phyloP scores from a whole-genome alignment of 768 basidiomycete genomes.

The Mycena maculata region DNA sequence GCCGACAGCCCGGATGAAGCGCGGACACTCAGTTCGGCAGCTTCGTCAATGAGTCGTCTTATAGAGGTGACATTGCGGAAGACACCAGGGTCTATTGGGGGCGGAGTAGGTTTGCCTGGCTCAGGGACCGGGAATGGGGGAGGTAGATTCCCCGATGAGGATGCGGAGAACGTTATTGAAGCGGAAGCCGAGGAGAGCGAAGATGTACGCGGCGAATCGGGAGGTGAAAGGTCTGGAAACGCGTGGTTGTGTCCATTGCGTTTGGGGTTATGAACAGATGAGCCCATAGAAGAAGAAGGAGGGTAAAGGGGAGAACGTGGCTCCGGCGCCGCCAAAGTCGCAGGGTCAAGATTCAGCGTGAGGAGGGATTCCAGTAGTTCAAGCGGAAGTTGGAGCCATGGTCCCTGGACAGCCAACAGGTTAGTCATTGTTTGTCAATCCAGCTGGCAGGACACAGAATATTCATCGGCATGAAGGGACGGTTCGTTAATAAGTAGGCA shows the following conservation, averaged over 20 bases:
- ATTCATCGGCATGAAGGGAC: background rate
- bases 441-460: background rate
- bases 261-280: slow-evolving; percentile 36
- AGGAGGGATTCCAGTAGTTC: slow-evolving; percentile 88
- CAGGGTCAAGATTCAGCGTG: slow-evolving; percentile 80
- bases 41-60: slow-evolving; percentile 87
- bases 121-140: slow-evolving; percentile 65
- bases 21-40: slow-evolving; percentile 87
- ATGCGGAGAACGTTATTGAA: slow-evolving; percentile 33
- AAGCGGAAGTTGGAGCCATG: slow-evolving; percentile 90
- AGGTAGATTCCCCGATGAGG: slow-evolving; percentile 40
- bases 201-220: slow-evolving; percentile 55
- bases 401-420: slow-evolving; percentile 65
- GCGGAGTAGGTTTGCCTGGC: slow-evolving; percentile 78
- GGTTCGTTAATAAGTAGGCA: background rate
- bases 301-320: slow-evolving; percentile 51
- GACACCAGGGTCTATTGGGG: slow-evolving; percentile 90
- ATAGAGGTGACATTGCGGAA: slow-evolving; percentile 82
- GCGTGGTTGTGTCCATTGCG: slow-evolving; percentile 56
- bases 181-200: slow-evolving; percentile 52
- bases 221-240: slow-evolving; percentile 47
- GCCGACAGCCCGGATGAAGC: slow-evolving; percentile 87
- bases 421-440: slow-evolving; percentile 1
- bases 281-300: slow-evolving; percentile 40
- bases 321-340: slow-evolving; percentile 64